Conservation (phyloP, 2,329 filamentous ascomycete genomes). For the Lachnum nothofagi region DNA sequence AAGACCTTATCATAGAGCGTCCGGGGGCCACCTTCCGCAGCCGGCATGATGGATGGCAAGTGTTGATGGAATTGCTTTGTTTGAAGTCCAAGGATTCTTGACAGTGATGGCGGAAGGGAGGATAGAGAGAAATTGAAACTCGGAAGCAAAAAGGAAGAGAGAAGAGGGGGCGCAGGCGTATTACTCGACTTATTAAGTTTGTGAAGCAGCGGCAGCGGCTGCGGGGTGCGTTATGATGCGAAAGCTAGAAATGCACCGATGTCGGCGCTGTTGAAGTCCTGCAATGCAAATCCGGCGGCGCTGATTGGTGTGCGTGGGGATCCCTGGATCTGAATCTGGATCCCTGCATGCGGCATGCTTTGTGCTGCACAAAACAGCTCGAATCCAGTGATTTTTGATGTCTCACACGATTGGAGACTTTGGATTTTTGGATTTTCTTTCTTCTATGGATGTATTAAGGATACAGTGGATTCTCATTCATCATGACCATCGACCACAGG, state of each 20-base stretch:
- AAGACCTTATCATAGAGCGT: conserved; percentile 99
- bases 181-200: not conserved
- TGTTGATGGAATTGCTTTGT: not conserved
- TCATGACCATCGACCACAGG: no score
- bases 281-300: not conserved
- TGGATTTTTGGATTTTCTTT: not conserved
- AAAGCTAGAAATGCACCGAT: not conserved
- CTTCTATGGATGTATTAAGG: no score
- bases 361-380: not conserved
- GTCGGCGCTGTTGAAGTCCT: not conserved
- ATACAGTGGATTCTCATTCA: no score
- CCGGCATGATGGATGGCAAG: conserved; percentile 57
- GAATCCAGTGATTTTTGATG: no score
- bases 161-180: not conserved
- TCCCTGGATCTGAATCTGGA: not conserved
- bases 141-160: not conserved
- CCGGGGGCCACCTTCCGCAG: conserved; percentile 63
- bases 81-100: not conserved
- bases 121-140: not conserved
- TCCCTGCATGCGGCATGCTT: not conserved
- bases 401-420: not conserved
- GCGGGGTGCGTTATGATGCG: not conserved
- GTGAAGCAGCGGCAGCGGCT: no score
- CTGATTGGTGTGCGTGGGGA: not conserved
- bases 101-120: no score